Base-by-base conservation (phyloP, 1,284 basidiomycete species). In the Microbotryum silenes-acaulis region DNA sequence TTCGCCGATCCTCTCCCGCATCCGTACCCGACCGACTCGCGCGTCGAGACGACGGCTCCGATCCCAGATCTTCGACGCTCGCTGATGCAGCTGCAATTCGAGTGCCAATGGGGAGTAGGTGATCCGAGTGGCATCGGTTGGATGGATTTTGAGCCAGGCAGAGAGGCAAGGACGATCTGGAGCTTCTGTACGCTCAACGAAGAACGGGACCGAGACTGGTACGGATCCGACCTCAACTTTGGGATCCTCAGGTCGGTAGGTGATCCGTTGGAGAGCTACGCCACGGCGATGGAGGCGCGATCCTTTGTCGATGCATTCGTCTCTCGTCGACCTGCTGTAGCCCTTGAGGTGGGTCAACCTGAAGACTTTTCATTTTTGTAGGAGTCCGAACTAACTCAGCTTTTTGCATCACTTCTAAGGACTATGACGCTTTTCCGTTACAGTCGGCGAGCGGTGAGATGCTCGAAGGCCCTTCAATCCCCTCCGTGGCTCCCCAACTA, bases 71-170 rank as follows among this genome's bases (percentile, higher is more conserved):
- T 89, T 27, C 77, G 87, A 55, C 78, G 79, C 61, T 78, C 81
- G 12, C 80, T 88, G 58, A 79, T 78, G 61, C 75, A 80, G 67
- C 75, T 88, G 55, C 83, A 88, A 75, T 77, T 85, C 67, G 73
- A 74, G 66, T 79, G 79, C 67, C 62, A 65, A 44, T 57, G 67
- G 53, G 59, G 50, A 5, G 23, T 56, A 12, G 61, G 52, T 6
- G 51, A 53, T 37, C 21, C 44, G 9, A 23, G 47, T 10, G 45
- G 60, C n/a, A 31, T 57, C 20, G 48, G 51, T 47, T 51, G 51
- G 54, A 52, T 51, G 54, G 21, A 55, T 46, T 10, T 50, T 8
- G 20, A 10, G 6, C 10, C 18, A 18, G 51, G 46, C 21, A 53
- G 27, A 44, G 44, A 2, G 10, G 44, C 57, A 12, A 55, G 49